Evolutionary conservation across 75 land plant genomes (phyloP), one percentile per base, ranked within the genome.

Genomic region (Pinus albicaulis): DNA sequence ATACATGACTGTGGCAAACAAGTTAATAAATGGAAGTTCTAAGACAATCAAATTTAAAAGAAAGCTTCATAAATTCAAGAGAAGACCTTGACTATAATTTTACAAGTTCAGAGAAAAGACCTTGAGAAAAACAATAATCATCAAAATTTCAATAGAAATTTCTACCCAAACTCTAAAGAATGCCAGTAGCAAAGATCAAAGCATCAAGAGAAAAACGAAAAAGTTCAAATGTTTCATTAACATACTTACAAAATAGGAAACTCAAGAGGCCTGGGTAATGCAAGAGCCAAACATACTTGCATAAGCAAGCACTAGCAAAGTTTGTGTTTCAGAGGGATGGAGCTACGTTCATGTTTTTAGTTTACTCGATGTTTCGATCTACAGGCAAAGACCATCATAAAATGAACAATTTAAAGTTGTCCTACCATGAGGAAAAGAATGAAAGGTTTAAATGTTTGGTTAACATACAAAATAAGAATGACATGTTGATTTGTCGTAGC

Each of bases 1-100:
- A 84, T 89, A 71, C 91, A 89, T 52, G 91, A 89, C 90, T 87
- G 79, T 72, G 82, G 34, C 48, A 78, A 34, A 48, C 31, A 20
- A 31, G 68, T 28, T 31, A 17, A 19, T 5, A 63, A 64, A 31
- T 31, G 4, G 17, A 64, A 15, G 41, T 16, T 41, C 31, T 16
- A 16, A 34, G 2, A 64, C 19, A 20, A 64, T 36, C 41, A 64
- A 17, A 17, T 64, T 64, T 64, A 17, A 64, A 64, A 31, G 68
- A 64, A 31, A 64, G n/a, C 8, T 64, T 34, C 19, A 64, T 34
- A 17, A 64, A 36, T 64, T 64, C 38, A 64, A 5, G 10, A 64
- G 41, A 5, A 64, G 19, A 64, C 68, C 31, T 28, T 31, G 19
- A 16, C 3, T 0, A 16, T 64, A 26, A 7, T 20, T 28, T 34